These are phyloP conservation scores for Gracilariopsis chorda DNA, from an alignment of 23 red algal species.

Conservation along the genomic window DNA sequence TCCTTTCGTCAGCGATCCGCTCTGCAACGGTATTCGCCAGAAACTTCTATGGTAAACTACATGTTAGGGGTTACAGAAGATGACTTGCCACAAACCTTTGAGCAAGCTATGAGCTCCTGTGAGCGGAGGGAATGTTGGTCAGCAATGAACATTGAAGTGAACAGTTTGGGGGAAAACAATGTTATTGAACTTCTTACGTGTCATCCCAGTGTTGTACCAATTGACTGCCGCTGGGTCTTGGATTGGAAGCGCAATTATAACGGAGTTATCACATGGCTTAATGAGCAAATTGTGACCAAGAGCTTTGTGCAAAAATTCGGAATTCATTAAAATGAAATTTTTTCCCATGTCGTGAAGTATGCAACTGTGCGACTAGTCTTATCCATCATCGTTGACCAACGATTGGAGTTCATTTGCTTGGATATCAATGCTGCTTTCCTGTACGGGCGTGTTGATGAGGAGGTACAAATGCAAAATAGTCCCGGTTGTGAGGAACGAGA, in stretches of 20 bases:
- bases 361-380: background rate
- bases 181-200: background rate
- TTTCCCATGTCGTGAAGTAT: conserved; percentile 35
- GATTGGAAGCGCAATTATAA: conserved; percentile 8
- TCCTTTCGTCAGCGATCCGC: background rate
- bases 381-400: background rate
- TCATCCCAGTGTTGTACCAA: background rate
- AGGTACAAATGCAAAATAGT: background rate
- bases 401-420: background rate
- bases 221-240: conserved; percentile 3
- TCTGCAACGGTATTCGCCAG: background rate
- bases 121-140: background rate
- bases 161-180: background rate
- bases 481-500: background rate
- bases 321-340: conserved; percentile 27
- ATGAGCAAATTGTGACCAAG: conserved; percentile 29
- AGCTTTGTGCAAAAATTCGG: conserved; percentile 15
- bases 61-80: background rate
- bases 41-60: background rate
- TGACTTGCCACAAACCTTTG: background rate
- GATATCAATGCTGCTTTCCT: conserved; percentile 33
- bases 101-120: background rate
- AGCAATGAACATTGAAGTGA: background rate
- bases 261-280: background rate
- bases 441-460: background rate